Base-by-base conservation (phyloP, 2,329 filamentous ascomycete genomes). In the Neoarthrinium moseri region DNA sequence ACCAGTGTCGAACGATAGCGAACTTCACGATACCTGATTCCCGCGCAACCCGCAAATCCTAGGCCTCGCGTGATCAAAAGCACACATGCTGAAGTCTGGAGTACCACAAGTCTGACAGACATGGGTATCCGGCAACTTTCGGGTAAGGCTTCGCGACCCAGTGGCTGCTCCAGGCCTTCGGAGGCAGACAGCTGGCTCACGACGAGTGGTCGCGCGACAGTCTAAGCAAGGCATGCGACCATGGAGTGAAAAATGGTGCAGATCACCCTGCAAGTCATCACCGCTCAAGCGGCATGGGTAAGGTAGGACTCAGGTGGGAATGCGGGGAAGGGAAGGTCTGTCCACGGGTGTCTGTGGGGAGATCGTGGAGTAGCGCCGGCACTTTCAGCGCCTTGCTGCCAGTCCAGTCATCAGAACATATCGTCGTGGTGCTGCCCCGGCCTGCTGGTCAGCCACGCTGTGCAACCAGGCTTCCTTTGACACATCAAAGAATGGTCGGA, bases 251-350 rank as follows among this genome's bases (percentile, higher is more conserved):
- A 22, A 30, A 17, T 34, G 15, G 39, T 29, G 33, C 17, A 18
- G 20, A 20, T 34, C 23, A 22, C 23, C 29, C 26, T 34, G 39
- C 20, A 43, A 43, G 35, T 33, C 10, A 32, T 12, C 10, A 17
- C 24, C 27, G 27, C 23, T 40, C 23, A 18, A 22, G n/a, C 21
- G 12, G n/a, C 17, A 24, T 26, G n/a, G 26, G 12, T 20, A 32
- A 18, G 24, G 23, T 22, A 39, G 20, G 17, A 33, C 29, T 32
- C 27, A 43, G 27, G 39, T 43, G 39, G 33, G 39, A 41, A 41
- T 43, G 39, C 39, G 39, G 39, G 39, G 39, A 32, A 43, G 21
- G 24, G 21, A 7, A 10, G 12, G 24, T 39, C 20, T 35, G 22
- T 17, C 6, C 22, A 18, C 20, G 33, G 33, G 33, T 20, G 21